A percentile compares a stretch with the other conserved stretches of the same genome.
Conservation (phyloP, 2,329 filamentous ascomycete species). For the Sporothrix pallida region DNA sequence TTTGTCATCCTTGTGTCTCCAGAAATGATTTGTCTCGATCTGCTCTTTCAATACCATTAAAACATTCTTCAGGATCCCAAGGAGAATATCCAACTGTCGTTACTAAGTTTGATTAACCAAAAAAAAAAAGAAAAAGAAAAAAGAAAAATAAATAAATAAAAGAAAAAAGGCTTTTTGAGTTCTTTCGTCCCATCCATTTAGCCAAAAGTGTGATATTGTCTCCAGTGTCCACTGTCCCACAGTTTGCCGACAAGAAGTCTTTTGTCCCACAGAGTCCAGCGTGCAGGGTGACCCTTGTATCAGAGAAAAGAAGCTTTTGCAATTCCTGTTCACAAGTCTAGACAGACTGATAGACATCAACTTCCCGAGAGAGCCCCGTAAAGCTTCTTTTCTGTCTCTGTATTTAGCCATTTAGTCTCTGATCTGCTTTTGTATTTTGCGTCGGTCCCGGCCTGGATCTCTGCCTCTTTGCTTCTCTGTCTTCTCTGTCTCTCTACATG, state of each 20-base stretch:
- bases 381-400: background rate
- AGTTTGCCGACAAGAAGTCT: background rate
- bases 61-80: too few species aligned
- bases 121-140: too few species aligned
- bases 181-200: constrained; percentile 13
- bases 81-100: too few species aligned
- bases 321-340: background rate
- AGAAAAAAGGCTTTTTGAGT: too few species aligned
- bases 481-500: background rate
- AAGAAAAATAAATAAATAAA: too few species aligned
- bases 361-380: background rate
- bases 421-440: background rate
- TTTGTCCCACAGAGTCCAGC: background rate
- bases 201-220: background rate
- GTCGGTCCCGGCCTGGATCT: background rate
- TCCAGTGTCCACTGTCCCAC: constrained; percentile 5
- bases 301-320: background rate
- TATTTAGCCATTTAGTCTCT: background rate
- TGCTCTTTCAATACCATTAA: too few species aligned
- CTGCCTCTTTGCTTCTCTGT: background rate
- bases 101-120: too few species aligned
- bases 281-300: background rate
- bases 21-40: too few species aligned
- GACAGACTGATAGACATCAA: too few species aligned
- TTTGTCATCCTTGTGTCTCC: background rate